phyloP scores from a whole-genome alignment of 495 filamentous ascomycete species.

The Penicillium dipodomyicola region DNA sequence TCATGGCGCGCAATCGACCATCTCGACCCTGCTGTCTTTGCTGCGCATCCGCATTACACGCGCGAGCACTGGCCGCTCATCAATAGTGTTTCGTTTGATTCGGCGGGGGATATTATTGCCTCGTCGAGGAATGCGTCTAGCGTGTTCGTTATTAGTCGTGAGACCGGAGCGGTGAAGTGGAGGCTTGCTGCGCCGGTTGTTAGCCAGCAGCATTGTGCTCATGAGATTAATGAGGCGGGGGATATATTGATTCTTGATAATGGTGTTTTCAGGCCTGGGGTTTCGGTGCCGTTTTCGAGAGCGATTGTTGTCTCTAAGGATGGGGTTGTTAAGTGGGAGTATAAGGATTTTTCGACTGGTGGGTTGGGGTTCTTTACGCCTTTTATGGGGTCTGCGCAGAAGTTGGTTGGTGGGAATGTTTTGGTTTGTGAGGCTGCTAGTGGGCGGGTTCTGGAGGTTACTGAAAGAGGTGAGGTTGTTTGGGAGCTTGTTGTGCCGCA shows the following conservation, averaged over 20 bases:
- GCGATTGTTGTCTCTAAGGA: slow-evolving; percentile 37
- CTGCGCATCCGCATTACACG: slow-evolving; percentile 39
- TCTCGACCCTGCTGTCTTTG: slow-evolving; percentile 34
- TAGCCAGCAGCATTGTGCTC: slow-evolving; percentile 46
- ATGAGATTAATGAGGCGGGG: slow-evolving; percentile 35
- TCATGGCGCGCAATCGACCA: slow-evolving; percentile 44
- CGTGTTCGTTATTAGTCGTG: slow-evolving; percentile 42
- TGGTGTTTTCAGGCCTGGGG: slow-evolving; percentile 39
- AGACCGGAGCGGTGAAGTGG: slow-evolving; percentile 42
- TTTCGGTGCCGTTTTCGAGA: slow-evolving; percentile 41
- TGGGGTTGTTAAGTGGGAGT: slow-evolving; percentile 46
- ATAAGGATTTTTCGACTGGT: slow-evolving; percentile 40
- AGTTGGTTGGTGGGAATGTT: slow-evolving; percentile 39
- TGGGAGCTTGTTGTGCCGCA: slow-evolving; percentile 29
- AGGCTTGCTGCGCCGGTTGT: slow-evolving; percentile 39
- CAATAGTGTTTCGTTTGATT: slow-evolving; percentile 38
- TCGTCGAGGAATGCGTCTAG: slow-evolving; percentile 41
- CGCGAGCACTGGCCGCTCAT: slow-evolving; percentile 49
- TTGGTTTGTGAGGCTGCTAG: slow-evolving; percentile 45
- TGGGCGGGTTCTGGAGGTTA: slow-evolving; percentile 54
- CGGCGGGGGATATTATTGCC: slow-evolving; percentile 43
- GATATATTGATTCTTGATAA: slow-evolving; percentile 50
- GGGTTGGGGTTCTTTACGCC: slow-evolving; percentile 46
- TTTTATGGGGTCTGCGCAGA: slow-evolving; percentile 50
- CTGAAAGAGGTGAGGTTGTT: slow-evolving; percentile 33